A percentile compares a stretch with the other conserved stretches of the same genome.
These are phyloP conservation scores for Silene latifolia DNA, from an alignment of 148 eudicot species.

Conservation along the genomic window DNA sequence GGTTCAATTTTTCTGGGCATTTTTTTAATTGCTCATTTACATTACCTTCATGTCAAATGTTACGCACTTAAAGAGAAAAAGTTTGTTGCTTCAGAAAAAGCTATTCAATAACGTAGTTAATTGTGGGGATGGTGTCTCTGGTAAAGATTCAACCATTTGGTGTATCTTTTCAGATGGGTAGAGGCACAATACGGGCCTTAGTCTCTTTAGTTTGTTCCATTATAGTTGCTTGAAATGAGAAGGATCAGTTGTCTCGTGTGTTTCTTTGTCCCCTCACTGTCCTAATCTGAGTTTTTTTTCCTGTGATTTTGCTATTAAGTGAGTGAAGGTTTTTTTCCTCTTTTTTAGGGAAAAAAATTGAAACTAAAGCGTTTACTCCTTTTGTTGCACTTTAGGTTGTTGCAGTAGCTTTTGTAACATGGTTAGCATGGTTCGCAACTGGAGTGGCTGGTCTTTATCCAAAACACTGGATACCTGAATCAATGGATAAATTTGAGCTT, in stretches of 20 bases:
- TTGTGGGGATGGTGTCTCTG: not conserved
- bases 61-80: too few species aligned
- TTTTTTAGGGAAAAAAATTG: not conserved
- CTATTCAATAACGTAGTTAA: not conserved
- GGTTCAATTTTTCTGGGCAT: too few species aligned
- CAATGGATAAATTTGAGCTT: slow-evolving; percentile 93
- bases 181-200: not conserved
- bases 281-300: not conserved
- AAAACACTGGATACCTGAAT: slow-evolving; percentile 68
- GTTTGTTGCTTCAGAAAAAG: not conserved
- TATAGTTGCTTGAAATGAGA: not conserved
- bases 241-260: not conserved
- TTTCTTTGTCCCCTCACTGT: not conserved
- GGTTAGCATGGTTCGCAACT: slow-evolving; percentile 77
- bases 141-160: not conserved
- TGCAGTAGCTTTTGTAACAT: slow-evolving; percentile 66
- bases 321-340: not conserved
- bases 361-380: not conserved
- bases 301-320: not conserved
- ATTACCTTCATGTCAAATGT: too few species aligned
- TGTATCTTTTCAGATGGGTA: not conserved
- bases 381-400: slow-evolving; percentile 55
- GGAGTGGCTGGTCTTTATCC: slow-evolving; percentile 81
- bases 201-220: not conserved
- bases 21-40: too few species aligned